phyloP scores from a whole-genome alignment of 192 early-diverging fungal species.

The Podila horticola region DNA sequence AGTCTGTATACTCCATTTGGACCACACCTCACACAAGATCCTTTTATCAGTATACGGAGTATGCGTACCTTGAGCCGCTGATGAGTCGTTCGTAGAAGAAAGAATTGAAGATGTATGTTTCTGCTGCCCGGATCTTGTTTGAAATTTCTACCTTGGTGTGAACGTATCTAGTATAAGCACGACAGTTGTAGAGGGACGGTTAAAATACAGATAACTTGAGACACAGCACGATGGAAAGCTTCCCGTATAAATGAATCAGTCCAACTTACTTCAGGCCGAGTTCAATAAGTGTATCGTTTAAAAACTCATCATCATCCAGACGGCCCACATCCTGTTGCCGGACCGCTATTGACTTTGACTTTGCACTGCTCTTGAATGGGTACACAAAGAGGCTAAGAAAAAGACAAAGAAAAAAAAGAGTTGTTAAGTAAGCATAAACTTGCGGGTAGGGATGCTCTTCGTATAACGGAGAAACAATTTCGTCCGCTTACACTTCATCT shows the following conservation, averaged over 20 bases:
- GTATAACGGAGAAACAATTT: not conserved
- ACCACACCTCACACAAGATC: too few species aligned
- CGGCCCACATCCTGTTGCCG: slow-evolving; percentile 67
- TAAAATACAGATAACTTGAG: not conserved
- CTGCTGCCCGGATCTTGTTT: slow-evolving; percentile 52
- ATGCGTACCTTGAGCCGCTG: slow-evolving; percentile 25
- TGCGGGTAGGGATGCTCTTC: not conserved
- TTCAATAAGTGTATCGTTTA: slow-evolving; percentile 90
- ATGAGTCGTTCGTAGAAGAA: slow-evolving; percentile 82
- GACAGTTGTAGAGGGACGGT: not conserved
- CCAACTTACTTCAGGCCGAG: slow-evolving; percentile 75
- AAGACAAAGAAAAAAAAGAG: not conserved
- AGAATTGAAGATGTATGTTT: slow-evolving; percentile 80
- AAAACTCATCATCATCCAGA: slow-evolving; percentile 73
- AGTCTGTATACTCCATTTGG: not conserved
- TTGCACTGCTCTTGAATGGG: slow-evolving; percentile 33
- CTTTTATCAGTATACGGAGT: not conserved
- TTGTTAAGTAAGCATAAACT: not conserved
- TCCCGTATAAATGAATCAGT: not conserved
- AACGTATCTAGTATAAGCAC: slow-evolving; percentile 12
- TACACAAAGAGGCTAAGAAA: slow-evolving; percentile 23
- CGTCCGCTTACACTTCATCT: not conserved
- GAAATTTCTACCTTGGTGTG: slow-evolving; percentile 47
- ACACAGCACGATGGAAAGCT: not conserved
- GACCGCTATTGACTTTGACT: slow-evolving; percentile 64